Base-by-base conservation (phyloP, 768 basidiomycete species). In the Lactarius evosmus region DNA sequence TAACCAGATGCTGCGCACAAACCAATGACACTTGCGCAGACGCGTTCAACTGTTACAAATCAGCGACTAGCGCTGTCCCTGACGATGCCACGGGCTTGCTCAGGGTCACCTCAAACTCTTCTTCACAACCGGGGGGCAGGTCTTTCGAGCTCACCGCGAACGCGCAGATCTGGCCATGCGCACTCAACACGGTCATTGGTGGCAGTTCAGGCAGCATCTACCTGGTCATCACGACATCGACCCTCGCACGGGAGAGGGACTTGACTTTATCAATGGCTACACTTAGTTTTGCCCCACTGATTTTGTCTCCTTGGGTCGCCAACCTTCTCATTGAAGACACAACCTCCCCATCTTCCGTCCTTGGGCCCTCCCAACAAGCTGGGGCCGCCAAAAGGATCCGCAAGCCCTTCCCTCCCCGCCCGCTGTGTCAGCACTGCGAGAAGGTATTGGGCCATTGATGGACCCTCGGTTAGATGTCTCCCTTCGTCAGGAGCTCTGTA, bases 271-370 rank as follows among this genome's bases (percentile, higher is more conserved):
- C 71, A 79, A 83, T 71, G 82, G 84, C 22, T 77, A 75, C 69
- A 68, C 25, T 44, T 0, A 55, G 52, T 19, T 57, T 36, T 52
- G 58, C 19, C 44, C 50, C 11, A n/a, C 33, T 5, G 33, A 60
- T 16, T 27, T n/a, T 29, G 34, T 58, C 22, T 14, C 38, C 38
- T 3, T 19, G 27, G n/a, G 8, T 27, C 7, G 69, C 78, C 60
- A 59, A 87, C 94, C 91, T 82, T 93, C 91, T 96, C 91, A 66
- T 86, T 91, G 70, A 93, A 90, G 6, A 91, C 95, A 77, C 95
- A 97, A 73, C 96, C 95, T 3, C 95, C 95, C 83, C 87, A 83
- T 70, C 85, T 78, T 1, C 89, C 87, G 36, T 75, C 76, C 60
- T 81, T 78, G 3, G 81, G 77, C 32, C 72, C 72, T 9, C 76